Conservation (phyloP, 2,329 filamentous ascomycete species). For the Pseudovirgaria hyperparasitica region DNA sequence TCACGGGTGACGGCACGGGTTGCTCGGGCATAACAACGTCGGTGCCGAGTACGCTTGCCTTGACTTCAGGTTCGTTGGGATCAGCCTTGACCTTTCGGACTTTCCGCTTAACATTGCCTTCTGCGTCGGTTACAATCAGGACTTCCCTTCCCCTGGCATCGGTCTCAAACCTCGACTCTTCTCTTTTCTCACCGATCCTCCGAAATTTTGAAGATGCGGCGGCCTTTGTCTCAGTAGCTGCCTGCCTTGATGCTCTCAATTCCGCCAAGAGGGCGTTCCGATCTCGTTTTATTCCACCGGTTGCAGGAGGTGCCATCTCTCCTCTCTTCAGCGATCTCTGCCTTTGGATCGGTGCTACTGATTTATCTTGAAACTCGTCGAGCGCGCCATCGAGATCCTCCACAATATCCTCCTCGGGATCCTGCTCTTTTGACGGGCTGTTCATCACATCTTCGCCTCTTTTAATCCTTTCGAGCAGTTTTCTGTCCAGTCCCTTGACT, state of each 20-base stretch:
- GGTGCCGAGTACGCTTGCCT: slow-evolving; percentile 36
- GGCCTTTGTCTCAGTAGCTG: slow-evolving; percentile 29
- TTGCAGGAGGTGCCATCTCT: slow-evolving; percentile 32
- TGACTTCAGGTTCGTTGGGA: slow-evolving; percentile 20
- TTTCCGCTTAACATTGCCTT: slow-evolving; percentile 50
- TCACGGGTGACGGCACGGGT: slow-evolving; percentile 16
- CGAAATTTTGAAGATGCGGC: slow-evolving; percentile 35
- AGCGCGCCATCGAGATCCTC: slow-evolving; percentile 34
- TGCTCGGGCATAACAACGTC: slow-evolving; percentile 28
- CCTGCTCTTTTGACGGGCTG: slow-evolving; percentile 20
- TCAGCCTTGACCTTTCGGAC: slow-evolving; percentile 38
- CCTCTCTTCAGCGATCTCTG: slow-evolving; percentile 44
- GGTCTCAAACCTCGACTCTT: slow-evolving; percentile 42
- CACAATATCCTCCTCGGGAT: slow-evolving; percentile 13
- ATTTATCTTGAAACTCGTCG: slow-evolving; percentile 47
- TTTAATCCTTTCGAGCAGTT: slow-evolving; percentile 56
- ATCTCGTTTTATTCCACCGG: slow-evolving; percentile 38
- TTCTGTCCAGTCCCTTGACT: slow-evolving; percentile 84
- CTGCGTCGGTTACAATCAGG: slow-evolving; percentile 43
- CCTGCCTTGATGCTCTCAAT: slow-evolving; percentile 41
- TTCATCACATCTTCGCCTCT: slow-evolving; percentile 46
- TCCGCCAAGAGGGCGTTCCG: slow-evolving; percentile 48
- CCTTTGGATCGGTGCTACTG: slow-evolving; percentile 54
- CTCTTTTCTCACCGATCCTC: slow-evolving; percentile 36
- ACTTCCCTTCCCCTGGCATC: slow-evolving; percentile 45